Base-by-base conservation (phyloP, 192 early-diverging fungal species). In the Backusella mclennaniae region DNA sequence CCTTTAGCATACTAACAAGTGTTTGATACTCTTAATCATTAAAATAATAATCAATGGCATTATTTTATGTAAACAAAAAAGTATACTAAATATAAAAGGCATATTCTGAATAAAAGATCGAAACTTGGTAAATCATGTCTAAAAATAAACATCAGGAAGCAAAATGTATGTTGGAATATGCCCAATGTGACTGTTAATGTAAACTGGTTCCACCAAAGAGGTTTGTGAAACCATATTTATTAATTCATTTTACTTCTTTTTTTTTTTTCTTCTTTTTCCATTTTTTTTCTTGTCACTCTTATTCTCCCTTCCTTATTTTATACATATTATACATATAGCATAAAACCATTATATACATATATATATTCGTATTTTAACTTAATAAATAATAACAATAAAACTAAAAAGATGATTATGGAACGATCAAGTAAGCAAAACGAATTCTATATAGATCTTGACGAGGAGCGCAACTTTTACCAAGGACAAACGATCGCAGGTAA, bases 401-500 rank as follows among this genome's bases (percentile, higher is more conserved):
- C 42, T 7, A 49, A 49, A 19, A 38, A 31, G 3, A 71, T 71
- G 7, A 33, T 49, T 7, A 46, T 44, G 42, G 26, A 71, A 31
- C 19, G 2, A 14, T 63, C 56, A 39, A 49, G 39, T 7, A 42
- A 23, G 31, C n/a, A 44, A 44, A 49, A 44, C 42, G 70, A 71
- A 49, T 71, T 71, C 21, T 71, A 71, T 29, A 71, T 71, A 41
- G 68, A 69, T 17, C 41, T 49, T 17, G 42, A 44, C 15, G 36
- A 44, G 33, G 70, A 71, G 15, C 41, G 44, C 17, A 46, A 71
- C 19, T 71, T 49, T 15, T 71, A 44, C 29, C 70, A 39, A 15
- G 70, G 70, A 44, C 42, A 71, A 29, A 44, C 42, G 14, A 39
- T 71, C 23, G 14, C 39, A 29, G 70, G 70, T 71, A 71, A 71